Evolutionary conservation across 257 asterid genomes (phyloP).

Genomic region (Gynochthodes officinalis): DNA sequence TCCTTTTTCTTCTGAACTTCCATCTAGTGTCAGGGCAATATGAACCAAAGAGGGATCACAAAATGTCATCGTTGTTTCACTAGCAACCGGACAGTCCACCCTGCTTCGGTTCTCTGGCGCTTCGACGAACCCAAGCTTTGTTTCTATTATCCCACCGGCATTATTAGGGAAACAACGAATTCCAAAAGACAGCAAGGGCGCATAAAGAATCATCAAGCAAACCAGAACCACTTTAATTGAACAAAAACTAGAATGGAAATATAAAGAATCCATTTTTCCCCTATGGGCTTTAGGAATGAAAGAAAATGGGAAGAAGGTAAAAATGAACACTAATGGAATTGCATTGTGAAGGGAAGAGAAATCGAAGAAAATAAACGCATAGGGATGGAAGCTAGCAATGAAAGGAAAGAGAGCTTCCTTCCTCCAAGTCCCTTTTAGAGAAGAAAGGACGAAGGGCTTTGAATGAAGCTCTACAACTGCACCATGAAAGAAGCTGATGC

Average conservation of each 20-base stretch:
- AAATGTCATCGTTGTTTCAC: slow-evolving; percentile 23
- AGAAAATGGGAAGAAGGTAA: background rate
- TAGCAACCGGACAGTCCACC: slow-evolving; percentile 29
- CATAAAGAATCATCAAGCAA: slow-evolving; percentile 22
- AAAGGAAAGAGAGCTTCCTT: slow-evolving; percentile 16
- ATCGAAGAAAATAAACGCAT: slow-evolving; percentile 13
- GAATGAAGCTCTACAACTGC: slow-evolving; percentile 37
- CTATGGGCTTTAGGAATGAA: background rate
- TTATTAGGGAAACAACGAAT: slow-evolving; percentile 56
- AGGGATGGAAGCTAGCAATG: background rate
- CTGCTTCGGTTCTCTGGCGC: slow-evolving; percentile 59
- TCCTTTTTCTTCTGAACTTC: slow-evolving; percentile 58
- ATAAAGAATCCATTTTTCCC: slow-evolving; percentile 30
- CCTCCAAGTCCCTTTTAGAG: background rate
- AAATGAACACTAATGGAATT: background rate
- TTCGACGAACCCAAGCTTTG: slow-evolving; percentile 37
- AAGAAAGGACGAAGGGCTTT: too few species aligned
- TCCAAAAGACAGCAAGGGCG: slow-evolving; percentile 38
- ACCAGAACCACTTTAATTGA: slow-evolving; percentile 23
- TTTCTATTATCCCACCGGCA: slow-evolving; percentile 6
- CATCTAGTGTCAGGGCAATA: slow-evolving; percentile 89
- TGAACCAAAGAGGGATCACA: slow-evolving; percentile 62
- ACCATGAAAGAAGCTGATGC: slow-evolving; percentile 55
- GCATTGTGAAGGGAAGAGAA: background rate
- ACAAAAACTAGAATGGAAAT: slow-evolving; percentile 5